Evolutionary conservation across 2,329 filamentous ascomycete species (phyloP), one percentile per base, ranked within the genome.

Genomic region (Didymella exigua): DNA sequence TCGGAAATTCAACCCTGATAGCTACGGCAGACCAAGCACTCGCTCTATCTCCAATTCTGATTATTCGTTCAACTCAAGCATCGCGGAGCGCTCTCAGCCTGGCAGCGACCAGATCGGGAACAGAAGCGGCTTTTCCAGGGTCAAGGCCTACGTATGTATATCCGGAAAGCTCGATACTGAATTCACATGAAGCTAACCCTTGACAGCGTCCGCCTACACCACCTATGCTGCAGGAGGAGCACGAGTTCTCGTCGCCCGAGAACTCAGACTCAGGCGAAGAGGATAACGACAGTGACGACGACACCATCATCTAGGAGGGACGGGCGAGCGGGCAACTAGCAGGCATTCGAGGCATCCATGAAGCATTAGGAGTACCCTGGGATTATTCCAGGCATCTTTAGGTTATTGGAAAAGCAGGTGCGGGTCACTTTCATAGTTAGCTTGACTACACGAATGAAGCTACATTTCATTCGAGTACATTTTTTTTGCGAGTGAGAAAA

Each of bases 211-310:
- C n/a, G 18, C 44, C 44, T 38, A n/a, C n/a, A n/a, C 44, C 33
- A 3, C 33, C 44, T 10, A 13, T n/a, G 26, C 31, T n/a, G 24
- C 16, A 33, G 13, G 24, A 77, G 70, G 65, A 75, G 1, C 80
- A 82, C 24, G 76, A 75, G 3, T 43, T 45, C 18, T 53, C 49
- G 2, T 44, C 36, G 19, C 63, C 74, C 2, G 80, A 82, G 33
- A 75, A 77, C 8, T 76, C 74, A 19, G 58, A 62, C 10, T 76
- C 73, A 19, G 60, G 62, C 31, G 58, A 24, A 1, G 48, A 66
- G 24, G 72, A 80, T 42, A 67, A 71, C n/a, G 70, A 36, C 33
- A 36, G 33, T 36, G 33, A 71, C 44, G 74, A 73, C 19, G 71
- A 75, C 11, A 29, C 30, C 14, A 23, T 36, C 9, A 48, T 48